Evolutionary conservation across 2,329 filamentous ascomycete genomes (phyloP).

Genomic region (Cladosporium sp.): DNA sequence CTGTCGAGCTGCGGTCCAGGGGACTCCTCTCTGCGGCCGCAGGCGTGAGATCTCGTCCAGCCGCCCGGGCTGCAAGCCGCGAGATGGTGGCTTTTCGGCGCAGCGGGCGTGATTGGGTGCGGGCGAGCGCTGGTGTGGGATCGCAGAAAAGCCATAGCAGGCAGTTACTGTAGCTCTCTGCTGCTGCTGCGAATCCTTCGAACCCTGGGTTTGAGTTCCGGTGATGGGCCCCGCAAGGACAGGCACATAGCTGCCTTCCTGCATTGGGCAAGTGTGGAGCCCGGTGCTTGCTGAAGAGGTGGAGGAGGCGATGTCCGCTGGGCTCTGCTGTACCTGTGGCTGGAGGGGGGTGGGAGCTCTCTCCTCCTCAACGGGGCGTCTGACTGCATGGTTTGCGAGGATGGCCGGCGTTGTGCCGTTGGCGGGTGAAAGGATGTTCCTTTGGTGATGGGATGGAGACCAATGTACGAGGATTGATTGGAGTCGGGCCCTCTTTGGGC

Average conservation of each 20-base stretch:
- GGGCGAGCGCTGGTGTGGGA: slow-evolving; percentile 3
- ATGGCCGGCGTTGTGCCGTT: background rate
- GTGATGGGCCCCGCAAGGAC: background rate
- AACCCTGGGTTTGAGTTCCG: background rate
- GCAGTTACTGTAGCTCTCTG: too few relatives aligned
- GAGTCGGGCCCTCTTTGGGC: background rate
- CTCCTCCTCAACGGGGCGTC: background rate
- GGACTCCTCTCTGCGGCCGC: too few relatives aligned
- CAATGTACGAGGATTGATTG: too few relatives aligned
- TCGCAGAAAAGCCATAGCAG: too few relatives aligned
- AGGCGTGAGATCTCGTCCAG: too few relatives aligned
- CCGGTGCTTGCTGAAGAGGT: background rate
- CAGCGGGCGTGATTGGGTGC: background rate
- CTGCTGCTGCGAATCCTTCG: background rate
- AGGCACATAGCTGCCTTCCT: background rate
- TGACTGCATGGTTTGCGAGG: background rate
- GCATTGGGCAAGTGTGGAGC: background rate
- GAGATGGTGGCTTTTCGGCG: background rate
- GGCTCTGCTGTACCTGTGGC: background rate
- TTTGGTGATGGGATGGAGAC: background rate
- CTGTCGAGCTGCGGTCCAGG: background rate
- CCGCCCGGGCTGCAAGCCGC: background rate
- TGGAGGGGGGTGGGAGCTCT: background rate
- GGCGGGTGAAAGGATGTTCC: background rate
- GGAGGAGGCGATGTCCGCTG: background rate